Conservation (phyloP, 2,329 filamentous ascomycete genomes). For the Hymenoscyphus scutula region DNA sequence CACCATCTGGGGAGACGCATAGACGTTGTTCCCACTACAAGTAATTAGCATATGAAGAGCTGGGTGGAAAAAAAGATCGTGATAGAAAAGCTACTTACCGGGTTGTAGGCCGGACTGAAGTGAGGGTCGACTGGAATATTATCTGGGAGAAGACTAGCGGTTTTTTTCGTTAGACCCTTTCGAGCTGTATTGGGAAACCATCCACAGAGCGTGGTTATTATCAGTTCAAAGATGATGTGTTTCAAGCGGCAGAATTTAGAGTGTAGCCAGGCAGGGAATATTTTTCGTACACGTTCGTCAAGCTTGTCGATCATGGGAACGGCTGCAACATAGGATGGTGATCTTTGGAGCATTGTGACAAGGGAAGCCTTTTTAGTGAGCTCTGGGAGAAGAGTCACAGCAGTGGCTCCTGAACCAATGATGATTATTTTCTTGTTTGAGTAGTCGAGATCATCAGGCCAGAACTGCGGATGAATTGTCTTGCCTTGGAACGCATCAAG, state of each 20-base stretch:
- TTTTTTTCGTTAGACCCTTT: conserved; percentile 45
- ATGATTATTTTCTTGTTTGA: conserved; percentile 46
- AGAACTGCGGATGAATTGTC: conserved; percentile 70
- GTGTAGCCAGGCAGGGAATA: conserved; percentile 46
- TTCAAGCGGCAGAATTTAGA: conserved; percentile 47
- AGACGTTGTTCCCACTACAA: conserved; percentile 66
- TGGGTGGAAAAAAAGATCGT: no score
- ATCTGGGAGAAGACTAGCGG: conserved; percentile 51
- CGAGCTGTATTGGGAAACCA: conserved; percentile 51
- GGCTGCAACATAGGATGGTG: conserved; percentile 66
- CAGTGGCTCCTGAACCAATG: conserved; percentile 70
- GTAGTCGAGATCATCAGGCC: conserved; percentile 66
- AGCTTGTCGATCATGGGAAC: conserved; percentile 34
- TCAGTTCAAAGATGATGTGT: conserved; percentile 46
- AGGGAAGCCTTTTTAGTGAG: conserved; percentile 62
- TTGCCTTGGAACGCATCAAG: conserved; percentile 57
- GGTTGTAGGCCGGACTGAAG: conserved; percentile 63
- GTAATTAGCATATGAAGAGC: no score
- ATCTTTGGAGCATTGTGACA: conserved; percentile 80
- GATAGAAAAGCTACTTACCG: conserved; percentile 28
- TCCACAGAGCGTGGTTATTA: conserved; percentile 51
- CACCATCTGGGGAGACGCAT: conserved; percentile 60
- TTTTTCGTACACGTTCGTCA: conserved; percentile 19
- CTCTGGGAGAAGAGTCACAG: conserved; percentile 71
- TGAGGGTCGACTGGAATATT: conserved; percentile 56